phyloP scores from a whole-genome alignment of 2,329 filamentous ascomycete species.

The Paracamarosporium sp. region DNA sequence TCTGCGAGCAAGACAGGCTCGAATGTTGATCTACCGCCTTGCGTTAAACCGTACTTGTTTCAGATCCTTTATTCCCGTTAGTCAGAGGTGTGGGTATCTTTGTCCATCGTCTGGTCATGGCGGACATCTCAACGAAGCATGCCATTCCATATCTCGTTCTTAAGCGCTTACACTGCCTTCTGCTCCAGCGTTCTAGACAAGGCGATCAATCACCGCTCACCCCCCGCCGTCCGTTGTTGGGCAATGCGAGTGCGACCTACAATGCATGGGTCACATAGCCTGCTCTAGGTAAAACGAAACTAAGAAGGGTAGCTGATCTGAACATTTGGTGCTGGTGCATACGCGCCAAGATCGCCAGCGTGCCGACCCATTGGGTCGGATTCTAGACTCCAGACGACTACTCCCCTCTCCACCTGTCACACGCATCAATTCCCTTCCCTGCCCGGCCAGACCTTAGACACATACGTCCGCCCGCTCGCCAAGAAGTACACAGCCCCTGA shows the following conservation, averaged over 20 bases:
- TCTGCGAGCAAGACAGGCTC: neutral
- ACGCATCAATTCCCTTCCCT: neutral
- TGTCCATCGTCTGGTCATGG: neutral
- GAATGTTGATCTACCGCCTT: neutral
- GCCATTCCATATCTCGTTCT: neutral
- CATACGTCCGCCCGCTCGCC: neutral
- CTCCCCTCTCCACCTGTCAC: neutral
- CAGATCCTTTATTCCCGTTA: neutral
- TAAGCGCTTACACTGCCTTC: neutral
- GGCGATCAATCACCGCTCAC: neutral
- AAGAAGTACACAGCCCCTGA: neutral
- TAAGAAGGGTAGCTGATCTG: neutral
- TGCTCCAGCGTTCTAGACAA: neutral
- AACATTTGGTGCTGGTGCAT: neutral
- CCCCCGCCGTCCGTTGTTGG: neutral
- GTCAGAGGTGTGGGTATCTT: too few species aligned
- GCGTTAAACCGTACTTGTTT: neutral
- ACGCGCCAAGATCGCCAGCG: slow-evolving; percentile 2
- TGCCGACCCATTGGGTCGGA: neutral
- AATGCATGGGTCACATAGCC: neutral
- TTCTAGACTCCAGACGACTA: slow-evolving; percentile 4
- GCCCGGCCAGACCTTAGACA: neutral
- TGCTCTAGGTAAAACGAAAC: neutral
- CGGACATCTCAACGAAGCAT: neutral
- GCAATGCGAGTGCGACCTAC: neutral